phyloP scores from a whole-genome alignment of 805 yeast genomes.

The Wickerhamiella australiensis region DNA sequence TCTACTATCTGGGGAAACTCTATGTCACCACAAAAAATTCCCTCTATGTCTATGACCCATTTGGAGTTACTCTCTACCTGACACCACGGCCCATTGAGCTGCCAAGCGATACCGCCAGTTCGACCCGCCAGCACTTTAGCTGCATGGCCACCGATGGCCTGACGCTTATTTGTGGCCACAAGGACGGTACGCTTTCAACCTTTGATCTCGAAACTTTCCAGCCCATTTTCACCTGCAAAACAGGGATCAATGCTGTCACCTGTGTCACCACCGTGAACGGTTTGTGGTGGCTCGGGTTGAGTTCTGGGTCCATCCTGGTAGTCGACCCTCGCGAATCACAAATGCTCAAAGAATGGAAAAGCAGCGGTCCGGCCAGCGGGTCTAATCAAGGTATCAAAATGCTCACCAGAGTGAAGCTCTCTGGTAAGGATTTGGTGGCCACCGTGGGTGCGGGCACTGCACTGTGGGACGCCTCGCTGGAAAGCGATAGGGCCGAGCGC shows the following conservation, averaged over 20 bases:
- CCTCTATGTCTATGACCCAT: not conserved
- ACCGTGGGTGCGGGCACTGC: not conserved
- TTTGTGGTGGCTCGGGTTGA: slow-evolving; percentile 9
- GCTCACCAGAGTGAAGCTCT: not conserved
- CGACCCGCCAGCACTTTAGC: not conserved
- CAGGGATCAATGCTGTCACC: not conserved
- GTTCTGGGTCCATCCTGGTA: slow-evolving; percentile 1
- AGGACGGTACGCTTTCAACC: slow-evolving; percentile 7
- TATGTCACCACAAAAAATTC: slow-evolving; percentile 7
- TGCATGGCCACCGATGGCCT: not conserved
- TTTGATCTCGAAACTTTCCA: not conserved
- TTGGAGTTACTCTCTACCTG: not conserved
- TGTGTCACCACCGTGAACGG: not conserved
- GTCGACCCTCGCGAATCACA: not conserved
- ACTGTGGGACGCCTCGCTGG: slow-evolving; percentile 7
- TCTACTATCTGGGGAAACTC: not conserved
- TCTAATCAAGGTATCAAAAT: not conserved
- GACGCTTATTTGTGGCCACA: slow-evolving; percentile 11
- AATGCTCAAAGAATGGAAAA: slow-evolving; percentile 7
- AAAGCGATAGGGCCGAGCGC: not conserved
- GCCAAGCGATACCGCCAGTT: not conserved
- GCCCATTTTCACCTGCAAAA: not conserved
- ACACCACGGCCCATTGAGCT: not conserved
- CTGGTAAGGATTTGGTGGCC: not conserved
- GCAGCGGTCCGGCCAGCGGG: not conserved